Conservation (phyloP, 2,329 filamentous ascomycete genomes). For the Malbranchea cinnamomea region DNA sequence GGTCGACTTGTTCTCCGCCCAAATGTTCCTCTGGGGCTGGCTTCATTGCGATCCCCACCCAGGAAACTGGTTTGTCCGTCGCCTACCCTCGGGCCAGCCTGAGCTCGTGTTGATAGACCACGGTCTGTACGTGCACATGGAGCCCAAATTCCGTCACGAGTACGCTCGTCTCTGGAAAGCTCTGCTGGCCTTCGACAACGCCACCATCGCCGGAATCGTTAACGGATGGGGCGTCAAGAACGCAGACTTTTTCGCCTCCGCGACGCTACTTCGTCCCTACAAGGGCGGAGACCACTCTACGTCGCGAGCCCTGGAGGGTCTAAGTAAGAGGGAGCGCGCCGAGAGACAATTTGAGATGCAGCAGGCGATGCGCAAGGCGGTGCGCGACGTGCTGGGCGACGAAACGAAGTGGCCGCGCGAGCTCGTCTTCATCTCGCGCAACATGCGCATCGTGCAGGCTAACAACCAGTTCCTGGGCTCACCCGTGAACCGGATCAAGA, state of each 20-base stretch:
- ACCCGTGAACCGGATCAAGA: constrained; percentile 82
- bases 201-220: constrained; percentile 57
- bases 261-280: constrained; percentile 81
- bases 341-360: constrained; percentile 65
- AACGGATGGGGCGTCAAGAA: constrained; percentile 75
- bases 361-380: constrained; percentile 51
- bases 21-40: constrained; percentile 94
- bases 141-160: constrained; percentile 64
- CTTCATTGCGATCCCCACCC: constrained; percentile 97
- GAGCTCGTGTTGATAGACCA: constrained; percentile 96
- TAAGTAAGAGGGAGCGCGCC: constrained; percentile 39
- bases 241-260: constrained; percentile 79
- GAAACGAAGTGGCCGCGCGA: constrained; percentile 82
- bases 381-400: constrained; percentile 69
- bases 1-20: constrained; percentile 89
- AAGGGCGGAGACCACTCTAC: constrained; percentile 63
- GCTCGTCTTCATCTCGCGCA: constrained; percentile 81
- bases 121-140: constrained; percentile 88
- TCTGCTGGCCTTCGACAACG: constrained; percentile 84
- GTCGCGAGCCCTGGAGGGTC: constrained; percentile 37
- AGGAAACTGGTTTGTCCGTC: constrained; percentile 90
- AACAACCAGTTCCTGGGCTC: constrained; percentile 85
- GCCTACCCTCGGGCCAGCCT: constrained; percentile 62
- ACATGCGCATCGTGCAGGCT: constrained; percentile 82
- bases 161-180: constrained; percentile 90